Conservation (phyloP, 441 rosid genomes). For the Populus hybrid region DNA sequence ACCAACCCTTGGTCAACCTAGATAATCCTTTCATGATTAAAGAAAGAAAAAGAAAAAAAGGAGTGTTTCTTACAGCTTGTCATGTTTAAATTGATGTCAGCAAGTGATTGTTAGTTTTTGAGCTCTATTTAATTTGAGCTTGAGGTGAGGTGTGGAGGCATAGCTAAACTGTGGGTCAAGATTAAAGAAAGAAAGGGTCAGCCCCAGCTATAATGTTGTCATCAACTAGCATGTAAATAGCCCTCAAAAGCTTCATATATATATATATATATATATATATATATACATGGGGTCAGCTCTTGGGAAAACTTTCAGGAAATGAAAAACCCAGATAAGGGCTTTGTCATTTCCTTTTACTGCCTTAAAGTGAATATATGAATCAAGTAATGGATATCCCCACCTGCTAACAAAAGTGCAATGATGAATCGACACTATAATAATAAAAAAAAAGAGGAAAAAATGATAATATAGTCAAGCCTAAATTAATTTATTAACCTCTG, state of each 20-base stretch:
- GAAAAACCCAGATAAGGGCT: too few relatives aligned
- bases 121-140: background rate
- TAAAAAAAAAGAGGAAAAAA: too few relatives aligned
- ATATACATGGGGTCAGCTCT: too few relatives aligned
- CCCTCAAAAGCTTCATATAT: background rate
- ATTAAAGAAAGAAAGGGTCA: background rate
- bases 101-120: background rate
- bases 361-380: too few relatives aligned
- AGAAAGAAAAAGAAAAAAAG: background rate
- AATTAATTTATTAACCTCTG: too few relatives aligned
- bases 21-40: slow-evolving; percentile 1
- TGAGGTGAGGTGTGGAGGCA: background rate
- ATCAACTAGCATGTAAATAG: background rate
- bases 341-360: too few relatives aligned
- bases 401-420: background rate
- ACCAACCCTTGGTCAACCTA: background rate
- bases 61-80: background rate
- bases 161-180: background rate
- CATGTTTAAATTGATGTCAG: background rate
- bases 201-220: background rate
- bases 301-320: too few relatives aligned
- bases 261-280: too few relatives aligned
- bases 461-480: background rate
- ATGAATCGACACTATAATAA: background rate
- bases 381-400: too few relatives aligned